Evolutionary conservation across 2,329 filamentous ascomycete genomes (phyloP).

Genomic region (Trichoderma hamatum): DNA sequence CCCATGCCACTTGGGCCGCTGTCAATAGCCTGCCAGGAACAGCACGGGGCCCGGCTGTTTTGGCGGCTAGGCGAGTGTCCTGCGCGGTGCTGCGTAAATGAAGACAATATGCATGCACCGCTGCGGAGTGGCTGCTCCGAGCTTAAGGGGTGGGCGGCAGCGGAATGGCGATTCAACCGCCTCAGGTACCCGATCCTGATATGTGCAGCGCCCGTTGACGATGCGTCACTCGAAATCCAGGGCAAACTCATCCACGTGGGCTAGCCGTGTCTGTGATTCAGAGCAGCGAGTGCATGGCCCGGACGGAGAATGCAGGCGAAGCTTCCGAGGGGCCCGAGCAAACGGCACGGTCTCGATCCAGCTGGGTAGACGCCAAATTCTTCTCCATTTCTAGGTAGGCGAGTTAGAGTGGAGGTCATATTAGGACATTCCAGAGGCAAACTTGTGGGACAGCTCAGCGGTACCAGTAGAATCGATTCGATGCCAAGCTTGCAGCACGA

Average conservation of each 20-base stretch:
- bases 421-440: slow-evolving; percentile 23
- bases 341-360: slow-evolving; percentile 21
- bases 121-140: slow-evolving; percentile 14
- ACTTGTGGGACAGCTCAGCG: slow-evolving; percentile 16
- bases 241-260: slow-evolving; percentile 16
- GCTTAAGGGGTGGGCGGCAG: background rate
- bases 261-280: slow-evolving; percentile 10
- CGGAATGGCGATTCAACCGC: background rate
- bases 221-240: background rate
- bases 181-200: background rate
- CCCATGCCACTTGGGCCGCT: slow-evolving; percentile 19
- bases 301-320: slow-evolving; percentile 10
- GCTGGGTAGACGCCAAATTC: slow-evolving; percentile 17
- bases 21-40: slow-evolving; percentile 1
- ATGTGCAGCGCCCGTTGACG: background rate
- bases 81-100: slow-evolving; percentile 9
- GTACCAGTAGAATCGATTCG: background rate
- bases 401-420: slow-evolving; percentile 14
- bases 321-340: slow-evolving; percentile 25
- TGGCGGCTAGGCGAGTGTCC: slow-evolving; percentile 13
- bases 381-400: slow-evolving; percentile 20
- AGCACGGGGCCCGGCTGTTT: background rate
- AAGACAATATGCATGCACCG: background rate
- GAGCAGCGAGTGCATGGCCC: background rate
- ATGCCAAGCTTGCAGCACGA: background rate